Conservation (phyloP, 345 rosid genomes). For the Geranium brycei region DNA sequence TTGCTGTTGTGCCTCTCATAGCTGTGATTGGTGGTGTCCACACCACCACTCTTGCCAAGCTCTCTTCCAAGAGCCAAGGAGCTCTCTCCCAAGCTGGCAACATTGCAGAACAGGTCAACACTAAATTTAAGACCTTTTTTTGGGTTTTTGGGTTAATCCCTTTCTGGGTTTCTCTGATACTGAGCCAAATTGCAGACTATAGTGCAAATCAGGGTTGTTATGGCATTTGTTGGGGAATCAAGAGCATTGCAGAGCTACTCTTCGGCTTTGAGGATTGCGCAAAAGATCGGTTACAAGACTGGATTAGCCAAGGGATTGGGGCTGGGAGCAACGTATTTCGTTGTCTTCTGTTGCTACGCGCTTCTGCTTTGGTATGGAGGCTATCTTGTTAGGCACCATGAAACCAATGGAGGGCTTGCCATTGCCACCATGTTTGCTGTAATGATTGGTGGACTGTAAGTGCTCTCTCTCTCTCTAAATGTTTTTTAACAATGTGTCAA, state of each 20-base stretch:
- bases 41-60: slow-evolving; percentile 62
- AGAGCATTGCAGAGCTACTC: slow-evolving; percentile 72
- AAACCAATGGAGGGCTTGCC: slow-evolving; percentile 89
- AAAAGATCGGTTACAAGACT: slow-evolving; percentile 69
- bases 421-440: slow-evolving; percentile 94
- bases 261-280: slow-evolving; percentile 59
- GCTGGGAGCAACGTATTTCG: slow-evolving; percentile 88
- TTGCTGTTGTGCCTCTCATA: slow-evolving; percentile 93
- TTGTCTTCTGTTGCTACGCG: slow-evolving; percentile 87
- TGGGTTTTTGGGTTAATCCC: not conserved
- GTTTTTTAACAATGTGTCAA: no score
- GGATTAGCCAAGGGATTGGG: slow-evolving; percentile 93
- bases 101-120: slow-evolving; percentile 68
- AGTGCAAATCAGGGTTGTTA: slow-evolving; percentile 82
- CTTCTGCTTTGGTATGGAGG: slow-evolving; percentile 97
- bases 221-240: slow-evolving; percentile 84
- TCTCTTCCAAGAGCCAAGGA: slow-evolving; percentile 67
- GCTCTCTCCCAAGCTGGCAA: slow-evolving; percentile 89
- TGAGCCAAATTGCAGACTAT: slow-evolving; percentile 43
- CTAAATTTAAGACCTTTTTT: not conserved
- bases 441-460: slow-evolving; percentile 96
- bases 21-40: slow-evolving; percentile 87
- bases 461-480: not conserved
- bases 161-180: not conserved
- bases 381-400: slow-evolving; percentile 77